Evolutionary conservation across 192 early-diverging fungal genomes (phyloP), one percentile per base, ranked within the genome.

Genomic region (Backusella parvicylindrica): DNA sequence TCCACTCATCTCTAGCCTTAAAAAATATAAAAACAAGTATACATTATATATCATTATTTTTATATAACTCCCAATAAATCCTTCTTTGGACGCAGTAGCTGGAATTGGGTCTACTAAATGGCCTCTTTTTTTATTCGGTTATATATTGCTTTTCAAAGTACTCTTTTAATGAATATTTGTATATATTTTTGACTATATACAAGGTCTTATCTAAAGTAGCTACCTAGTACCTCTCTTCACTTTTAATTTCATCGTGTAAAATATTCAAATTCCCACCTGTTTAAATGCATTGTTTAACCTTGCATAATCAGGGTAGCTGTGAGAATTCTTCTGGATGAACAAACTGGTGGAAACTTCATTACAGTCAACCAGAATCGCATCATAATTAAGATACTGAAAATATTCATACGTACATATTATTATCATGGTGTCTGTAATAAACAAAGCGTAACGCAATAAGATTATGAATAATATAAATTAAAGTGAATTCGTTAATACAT

Each of bases 1-100:
- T 64, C 40, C 0, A 77, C 75, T 12, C 75, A 31, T 36, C 72
- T 63, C 76, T 66, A 77, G 2, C 76, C 71, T 66, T 71, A 71
- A 15, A 38, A 3, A 38, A 23, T 13, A 23, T 3, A 40, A 9
- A 36, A 15, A 16, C 13, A 18, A 23, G 12, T 15, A 38, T 0
- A 3, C 6, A 43, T 15, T 12, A 43, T 15, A 3, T 12, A 15
- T 15, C 9, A 43, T 15, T 43, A 1, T 43, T 15, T 43, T 23
- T 77, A 47, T 78, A 78, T 72, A 73, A 33, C 56, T 43, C 15
- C 64, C 26, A 5, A 67, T 68, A 36, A 50, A 73, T 31, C 67
- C 64, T 21, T 72, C 37, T 28, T 73, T 78, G 15, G 71, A 40
- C 8, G 67, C 35, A 26, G 73, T 67, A 13, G 41, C 71, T 18